These are phyloP conservation scores for Claviceps africana DNA, from an alignment of 2,329 filamentous ascomycete species.

Conservation along the genomic window DNA sequence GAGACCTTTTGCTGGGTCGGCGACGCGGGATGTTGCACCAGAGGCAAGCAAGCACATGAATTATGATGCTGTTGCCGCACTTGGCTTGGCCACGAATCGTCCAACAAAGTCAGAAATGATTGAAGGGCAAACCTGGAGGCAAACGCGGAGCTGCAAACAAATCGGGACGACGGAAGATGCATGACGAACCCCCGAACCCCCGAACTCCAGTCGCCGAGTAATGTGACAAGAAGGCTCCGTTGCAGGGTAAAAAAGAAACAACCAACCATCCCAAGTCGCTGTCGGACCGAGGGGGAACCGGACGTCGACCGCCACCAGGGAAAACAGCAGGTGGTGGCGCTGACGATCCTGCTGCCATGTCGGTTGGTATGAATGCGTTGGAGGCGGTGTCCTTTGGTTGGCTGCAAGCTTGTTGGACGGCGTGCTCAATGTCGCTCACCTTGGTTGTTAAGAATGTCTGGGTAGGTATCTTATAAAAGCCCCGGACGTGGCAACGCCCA, in stretches of 20 bases:
- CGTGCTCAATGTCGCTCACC: background rate
- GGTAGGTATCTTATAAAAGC: no score
- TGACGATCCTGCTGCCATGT: background rate
- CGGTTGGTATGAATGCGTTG: background rate
- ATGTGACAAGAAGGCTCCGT: background rate
- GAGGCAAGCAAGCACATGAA: background rate
- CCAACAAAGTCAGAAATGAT: background rate
- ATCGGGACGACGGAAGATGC: background rate
- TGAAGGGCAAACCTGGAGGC: no score
- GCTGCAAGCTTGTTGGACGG: no score
- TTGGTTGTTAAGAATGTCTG: no score
- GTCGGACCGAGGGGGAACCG: background rate
- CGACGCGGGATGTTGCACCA: background rate
- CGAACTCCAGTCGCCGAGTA: background rate
- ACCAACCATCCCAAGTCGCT: background rate
- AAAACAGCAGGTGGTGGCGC: background rate
- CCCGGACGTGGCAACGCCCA: no score
- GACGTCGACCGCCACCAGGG: background rate
- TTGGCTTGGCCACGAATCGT: background rate
- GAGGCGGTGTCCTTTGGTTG: background rate
- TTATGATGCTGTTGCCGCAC: background rate
- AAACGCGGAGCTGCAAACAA: background rate
- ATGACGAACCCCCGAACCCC: background rate
- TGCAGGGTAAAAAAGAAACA: background rate
- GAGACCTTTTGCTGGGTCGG: slow-evolving; percentile 7